A percentile compares a stretch with the other conserved stretches of the same genome.
phyloP scores from a whole-genome alignment of 371 early-diverging fungal species.

The Umbelopsis sp. region DNA sequence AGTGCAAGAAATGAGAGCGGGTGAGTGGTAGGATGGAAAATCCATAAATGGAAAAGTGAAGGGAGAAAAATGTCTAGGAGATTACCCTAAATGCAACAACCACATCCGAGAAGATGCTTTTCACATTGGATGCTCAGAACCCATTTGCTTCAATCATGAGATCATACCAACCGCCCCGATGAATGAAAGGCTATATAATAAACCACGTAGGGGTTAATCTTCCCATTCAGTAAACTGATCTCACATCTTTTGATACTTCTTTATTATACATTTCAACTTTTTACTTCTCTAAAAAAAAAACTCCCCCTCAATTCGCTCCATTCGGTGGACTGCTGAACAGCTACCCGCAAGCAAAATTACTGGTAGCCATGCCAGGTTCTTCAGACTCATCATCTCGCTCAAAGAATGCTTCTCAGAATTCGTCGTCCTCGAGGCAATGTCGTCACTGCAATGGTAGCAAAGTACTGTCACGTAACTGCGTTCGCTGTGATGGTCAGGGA shows the following conservation, averaged over 20 bases:
- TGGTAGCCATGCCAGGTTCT: not conserved
- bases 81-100: not conserved
- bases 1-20: constrained; percentile 3
- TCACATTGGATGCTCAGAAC: not conserved
- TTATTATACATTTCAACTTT: no score
- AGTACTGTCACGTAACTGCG: not conserved
- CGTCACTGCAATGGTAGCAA: not conserved
- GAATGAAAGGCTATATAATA: not conserved
- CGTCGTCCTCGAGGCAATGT: not conserved
- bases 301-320: no score
- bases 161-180: not conserved
- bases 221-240: not conserved
- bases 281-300: no score
- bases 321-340: no score
- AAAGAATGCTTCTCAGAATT: not conserved
- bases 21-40: not conserved
- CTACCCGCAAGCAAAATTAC: no score
- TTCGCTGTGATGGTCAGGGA: constrained; percentile 6
- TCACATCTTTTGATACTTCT: not conserved
- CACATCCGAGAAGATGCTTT: not conserved
- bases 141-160: constrained; percentile 7
- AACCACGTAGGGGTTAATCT: not conserved
- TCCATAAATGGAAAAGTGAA: constrained; percentile 16
- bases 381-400: not conserved
- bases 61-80: not conserved